Base-by-base conservation (phyloP, 768 basidiomycete genomes). In the Boletus pseudo-olivaceus region DNA sequence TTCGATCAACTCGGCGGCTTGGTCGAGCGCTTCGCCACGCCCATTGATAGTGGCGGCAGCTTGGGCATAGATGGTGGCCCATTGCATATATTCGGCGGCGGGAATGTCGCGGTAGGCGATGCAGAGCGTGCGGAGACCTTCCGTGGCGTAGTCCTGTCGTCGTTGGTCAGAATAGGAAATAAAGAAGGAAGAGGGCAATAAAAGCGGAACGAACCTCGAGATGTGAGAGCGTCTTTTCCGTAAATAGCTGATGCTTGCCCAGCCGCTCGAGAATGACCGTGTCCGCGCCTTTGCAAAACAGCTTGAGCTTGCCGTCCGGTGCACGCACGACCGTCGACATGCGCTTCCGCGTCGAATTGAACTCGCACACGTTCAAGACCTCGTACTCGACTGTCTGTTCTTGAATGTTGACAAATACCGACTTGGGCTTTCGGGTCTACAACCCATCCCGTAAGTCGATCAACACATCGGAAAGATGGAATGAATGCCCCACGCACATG, bases 201-300 rank as follows among this genome's bases (percentile, higher is more conserved):
- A 7, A 43, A 33, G 15, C 11, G 7, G 3, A 11, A 70, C 72
- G 35, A 54, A 93, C 94, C 78, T 99, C 97, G 19, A 98, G 85
- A 72, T 98, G 96, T 2, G 78, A 75, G 32, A 96, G 65, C 0
- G 97, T 98, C 64, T 84, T 82, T 63, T 98, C 96, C 0, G 85
- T 88, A 62, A 83, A 93, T 0, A 83, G 76, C 65, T 97, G 93
- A 54, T 87, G 82, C 66, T 87, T 87, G 63, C 84, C 85, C n/a
- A 99, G 70, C 17, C 97, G 82, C 68, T 98, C 96, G 54, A 96
- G 73, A 62, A 99, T 98, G 63, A 98, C 97, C 2, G 93, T 98
- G 68, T 99, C 97, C 1, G 97, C 97, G 27, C 97, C 97, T 70
- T 99, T 99, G 56, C 89, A 93, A 66, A 92, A 98, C 9, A 99